phyloP scores from a whole-genome alignment of 495 filamentous ascomycete species.

The Rhypophila decipiens region DNA sequence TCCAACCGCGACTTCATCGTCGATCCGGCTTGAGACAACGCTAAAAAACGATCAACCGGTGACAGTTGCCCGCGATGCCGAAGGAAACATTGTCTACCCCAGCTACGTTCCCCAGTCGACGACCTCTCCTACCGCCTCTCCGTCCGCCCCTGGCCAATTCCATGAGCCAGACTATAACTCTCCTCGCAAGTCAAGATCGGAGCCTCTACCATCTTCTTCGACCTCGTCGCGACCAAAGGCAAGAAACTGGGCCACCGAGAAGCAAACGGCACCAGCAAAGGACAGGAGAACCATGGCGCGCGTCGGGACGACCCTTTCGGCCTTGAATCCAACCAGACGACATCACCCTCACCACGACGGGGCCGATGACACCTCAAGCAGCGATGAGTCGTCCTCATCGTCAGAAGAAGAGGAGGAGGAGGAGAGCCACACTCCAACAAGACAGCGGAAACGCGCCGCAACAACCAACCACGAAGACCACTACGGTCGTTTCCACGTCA shows the following conservation, averaged over 20 bases:
- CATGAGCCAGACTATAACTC: constrained; percentile 1
- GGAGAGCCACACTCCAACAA: neutral
- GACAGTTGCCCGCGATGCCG: constrained; percentile 23
- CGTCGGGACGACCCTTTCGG: constrained; percentile 21
- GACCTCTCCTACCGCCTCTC: constrained; percentile 20
- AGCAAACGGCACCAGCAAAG: constrained; percentile 4
- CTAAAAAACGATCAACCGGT: constrained; percentile 14
- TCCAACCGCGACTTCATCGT: too few species aligned
- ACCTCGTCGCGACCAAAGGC: constrained; percentile 4
- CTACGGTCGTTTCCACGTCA: constrained; percentile 45
- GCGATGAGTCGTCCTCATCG: constrained; percentile 22
- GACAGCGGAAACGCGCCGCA: constrained; percentile 2
- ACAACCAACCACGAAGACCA: constrained; percentile 14
- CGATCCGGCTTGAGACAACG: constrained; percentile 16
- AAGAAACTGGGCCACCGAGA: constrained; percentile 17
- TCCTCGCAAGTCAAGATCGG: constrained; percentile 7
- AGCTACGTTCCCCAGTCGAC: constrained; percentile 30
- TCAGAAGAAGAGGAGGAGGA: constrained; percentile 17
- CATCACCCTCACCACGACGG: neutral
- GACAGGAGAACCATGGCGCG: constrained; percentile 17
- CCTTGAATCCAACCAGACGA: constrained; percentile 8
- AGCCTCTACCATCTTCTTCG: neutral
- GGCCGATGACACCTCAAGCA: constrained; percentile 12
- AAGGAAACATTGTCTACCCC: constrained; percentile 31
- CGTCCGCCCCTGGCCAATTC: too few species aligned